These are phyloP conservation scores for Hypoxylon sp. DNA, from an alignment of 2,329 filamentous ascomycete species.

Conservation along the genomic window DNA sequence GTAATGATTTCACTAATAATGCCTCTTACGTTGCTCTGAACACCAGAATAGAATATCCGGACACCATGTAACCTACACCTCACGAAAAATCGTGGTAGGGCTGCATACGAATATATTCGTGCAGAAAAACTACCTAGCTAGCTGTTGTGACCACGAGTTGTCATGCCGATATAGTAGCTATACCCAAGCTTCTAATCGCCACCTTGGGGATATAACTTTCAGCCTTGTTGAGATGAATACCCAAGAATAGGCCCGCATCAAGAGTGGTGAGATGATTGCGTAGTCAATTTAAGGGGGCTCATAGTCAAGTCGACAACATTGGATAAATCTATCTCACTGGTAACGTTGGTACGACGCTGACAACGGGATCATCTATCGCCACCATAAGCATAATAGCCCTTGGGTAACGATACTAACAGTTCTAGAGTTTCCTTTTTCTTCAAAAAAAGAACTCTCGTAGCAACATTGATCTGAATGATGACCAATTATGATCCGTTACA, in stretches of 20 bases:
- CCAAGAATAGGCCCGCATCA: slow-evolving; percentile 31
- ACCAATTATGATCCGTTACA: background rate
- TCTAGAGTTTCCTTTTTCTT: background rate
- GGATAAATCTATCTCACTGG: slow-evolving; percentile 8
- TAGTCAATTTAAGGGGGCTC: background rate
- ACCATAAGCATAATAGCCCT: background rate
- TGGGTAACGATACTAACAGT: background rate
- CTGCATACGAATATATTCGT: slow-evolving; percentile 40
- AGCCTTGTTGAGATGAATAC: slow-evolving; percentile 22
- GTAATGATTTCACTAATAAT: slow-evolving; percentile 26
- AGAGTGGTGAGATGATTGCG: slow-evolving; percentile 2
- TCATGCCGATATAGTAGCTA: slow-evolving; percentile 18
- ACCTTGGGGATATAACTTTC: slow-evolving; percentile 3
- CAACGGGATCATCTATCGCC: slow-evolving; percentile 3
- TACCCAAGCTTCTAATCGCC: slow-evolving; percentile 2
- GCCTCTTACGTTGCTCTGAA: slow-evolving; percentile 8
- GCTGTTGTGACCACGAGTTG: slow-evolving; percentile 8
- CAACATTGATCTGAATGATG: background rate
- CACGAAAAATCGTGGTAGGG: slow-evolving; percentile 32
- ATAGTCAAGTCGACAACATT: slow-evolving; percentile 3
- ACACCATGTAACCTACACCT: slow-evolving; percentile 38
- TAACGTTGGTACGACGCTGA: slow-evolving; percentile 6
- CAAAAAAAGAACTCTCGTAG: background rate
- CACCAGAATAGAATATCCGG: slow-evolving; percentile 24
- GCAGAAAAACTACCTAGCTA: slow-evolving; percentile 5